Percentiles rank a stretch among this genome's conserved stretches.
Evolutionary conservation across 140 eudicot species (phyloP).

Genomic region (Flaveria floridana): DNA sequence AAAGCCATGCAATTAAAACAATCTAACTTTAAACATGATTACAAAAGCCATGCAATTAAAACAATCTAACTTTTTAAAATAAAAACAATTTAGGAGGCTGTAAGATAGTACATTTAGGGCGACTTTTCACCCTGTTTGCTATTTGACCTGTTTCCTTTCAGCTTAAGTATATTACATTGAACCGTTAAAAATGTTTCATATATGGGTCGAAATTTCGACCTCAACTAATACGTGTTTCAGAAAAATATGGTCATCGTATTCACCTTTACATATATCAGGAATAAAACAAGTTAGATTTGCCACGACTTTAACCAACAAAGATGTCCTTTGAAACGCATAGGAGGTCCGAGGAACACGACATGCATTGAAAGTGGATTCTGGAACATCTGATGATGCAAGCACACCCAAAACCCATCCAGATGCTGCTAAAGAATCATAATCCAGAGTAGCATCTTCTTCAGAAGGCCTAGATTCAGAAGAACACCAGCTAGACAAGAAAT

Average conservation of each 20-base stretch:
- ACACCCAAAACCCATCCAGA: conserved; percentile 65
- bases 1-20: not conserved
- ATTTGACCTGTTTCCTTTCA: not conserved
- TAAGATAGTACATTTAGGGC: not conserved
- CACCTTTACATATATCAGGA: conserved; percentile 88
- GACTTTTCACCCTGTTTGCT: not conserved
- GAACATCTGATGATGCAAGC: conserved; percentile 41
- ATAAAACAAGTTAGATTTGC: conserved; percentile 95
- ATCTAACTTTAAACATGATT: not conserved
- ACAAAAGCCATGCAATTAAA: not conserved
- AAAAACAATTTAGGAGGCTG: not conserved
- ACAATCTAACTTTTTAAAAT: not conserved
- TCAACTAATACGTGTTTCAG: conserved; percentile 12
- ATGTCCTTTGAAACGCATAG: conserved; percentile 89
- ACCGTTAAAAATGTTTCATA: not conserved
- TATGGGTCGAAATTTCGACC: not conserved
- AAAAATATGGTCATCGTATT: conserved; percentile 19
- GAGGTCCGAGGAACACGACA: conserved; percentile 51
- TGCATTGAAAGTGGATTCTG: conserved; percentile 51
- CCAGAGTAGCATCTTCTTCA: conserved; percentile 83
- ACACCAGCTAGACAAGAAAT: conserved; percentile 89
- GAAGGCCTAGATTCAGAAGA: conserved; percentile 64
- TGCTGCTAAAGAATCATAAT: conserved; percentile 67
- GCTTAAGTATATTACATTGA: not conserved
- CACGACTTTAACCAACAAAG: conserved; percentile 83